These are phyloP conservation scores for Aureobasidium lini DNA, from an alignment of 2,329 filamentous ascomycete species.

Conservation along the genomic window DNA sequence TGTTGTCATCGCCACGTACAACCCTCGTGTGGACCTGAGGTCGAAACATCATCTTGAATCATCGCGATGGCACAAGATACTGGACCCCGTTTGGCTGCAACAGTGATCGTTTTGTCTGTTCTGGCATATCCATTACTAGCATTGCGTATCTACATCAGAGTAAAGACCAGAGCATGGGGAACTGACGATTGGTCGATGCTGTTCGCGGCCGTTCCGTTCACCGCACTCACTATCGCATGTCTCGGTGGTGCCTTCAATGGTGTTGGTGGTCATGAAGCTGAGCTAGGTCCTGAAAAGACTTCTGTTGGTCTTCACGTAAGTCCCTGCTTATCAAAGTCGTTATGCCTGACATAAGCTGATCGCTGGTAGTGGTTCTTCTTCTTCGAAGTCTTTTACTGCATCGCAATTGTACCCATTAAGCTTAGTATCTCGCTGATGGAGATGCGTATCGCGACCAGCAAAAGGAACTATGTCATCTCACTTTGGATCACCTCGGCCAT, in stretches of 20 bases:
- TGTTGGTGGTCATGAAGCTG: constrained; percentile 25
- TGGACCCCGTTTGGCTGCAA: constrained; percentile 6
- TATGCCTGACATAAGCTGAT: constrained; percentile 7
- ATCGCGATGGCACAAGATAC: not conserved
- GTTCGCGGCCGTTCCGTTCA: constrained; percentile 18
- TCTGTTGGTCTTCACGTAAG: constrained; percentile 21
- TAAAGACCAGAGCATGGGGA: constrained; percentile 13
- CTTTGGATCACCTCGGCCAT: constrained; percentile 26
- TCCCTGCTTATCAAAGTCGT: not conserved
- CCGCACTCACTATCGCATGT: constrained; percentile 24
- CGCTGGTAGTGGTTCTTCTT: constrained; percentile 30
- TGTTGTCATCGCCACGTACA: not conserved
- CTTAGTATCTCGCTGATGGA: constrained; percentile 31
- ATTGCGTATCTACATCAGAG: constrained; percentile 7
- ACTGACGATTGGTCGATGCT: constrained; percentile 10
- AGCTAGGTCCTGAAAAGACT: constrained; percentile 17
- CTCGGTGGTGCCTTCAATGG: constrained; percentile 27
- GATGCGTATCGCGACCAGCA: constrained; percentile 27
- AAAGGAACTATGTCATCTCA: constrained; percentile 22
- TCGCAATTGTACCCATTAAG: constrained; percentile 30
- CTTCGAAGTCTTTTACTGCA: constrained; percentile 32
- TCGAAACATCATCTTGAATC: not conserved
- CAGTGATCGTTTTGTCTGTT: constrained; percentile 4
- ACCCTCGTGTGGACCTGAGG: not conserved
- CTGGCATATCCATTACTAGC: constrained; percentile 5